Base-by-base conservation (phyloP, 2,329 filamentous ascomycete species). In the Aspergillus costaricaensis region DNA sequence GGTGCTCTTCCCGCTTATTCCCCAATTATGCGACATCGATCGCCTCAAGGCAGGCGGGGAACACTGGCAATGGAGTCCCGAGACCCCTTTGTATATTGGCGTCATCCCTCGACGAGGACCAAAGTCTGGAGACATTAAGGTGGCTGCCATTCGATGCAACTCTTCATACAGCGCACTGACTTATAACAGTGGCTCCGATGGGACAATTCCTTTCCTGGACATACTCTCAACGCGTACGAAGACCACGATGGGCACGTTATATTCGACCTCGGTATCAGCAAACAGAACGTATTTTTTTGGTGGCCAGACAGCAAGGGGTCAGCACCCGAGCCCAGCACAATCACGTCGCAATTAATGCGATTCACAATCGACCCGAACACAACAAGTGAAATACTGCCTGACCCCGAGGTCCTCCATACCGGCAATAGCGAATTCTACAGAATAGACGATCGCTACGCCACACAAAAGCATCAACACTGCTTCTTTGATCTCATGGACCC, bases 351-450 rank as follows among this genome's bases (percentile, higher is more conserved):
- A 2, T 61, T 74, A 0, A 55, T 57, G 15, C 63, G 64, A 6
- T 72, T 74, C 50, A 70, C 61, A 3, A 53, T 75, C 53, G 62
- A 76, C 52, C 68, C 72, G 48, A 2, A 57, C 68, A 3, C 32
- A 60, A 4, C 21, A 68, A 8, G 62, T 74, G 21, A 64, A 68
- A 25, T 60, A 21, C 6, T 77, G 1, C 49, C 65, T 36, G 63
- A 50, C 36, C 64, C 41, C 0, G 39, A 69, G 41, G 56, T 70
- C 30, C 49, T 74, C 2, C 60, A 66, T 0, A 5, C 54, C n/a
- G 58, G 71, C 12, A 82, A 81, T 61, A 78, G 77, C n/a, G 80
- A 83, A 67, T 83, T 83, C 70, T 80, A 78, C 6, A 76, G 81
- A 10, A 81, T 82, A 59, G 80, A 83, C 62, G 80, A 83, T 63